Conservation (phyloP, 2,329 filamentous ascomycete genomes). For the Rhexocercosporidium sp. region DNA sequence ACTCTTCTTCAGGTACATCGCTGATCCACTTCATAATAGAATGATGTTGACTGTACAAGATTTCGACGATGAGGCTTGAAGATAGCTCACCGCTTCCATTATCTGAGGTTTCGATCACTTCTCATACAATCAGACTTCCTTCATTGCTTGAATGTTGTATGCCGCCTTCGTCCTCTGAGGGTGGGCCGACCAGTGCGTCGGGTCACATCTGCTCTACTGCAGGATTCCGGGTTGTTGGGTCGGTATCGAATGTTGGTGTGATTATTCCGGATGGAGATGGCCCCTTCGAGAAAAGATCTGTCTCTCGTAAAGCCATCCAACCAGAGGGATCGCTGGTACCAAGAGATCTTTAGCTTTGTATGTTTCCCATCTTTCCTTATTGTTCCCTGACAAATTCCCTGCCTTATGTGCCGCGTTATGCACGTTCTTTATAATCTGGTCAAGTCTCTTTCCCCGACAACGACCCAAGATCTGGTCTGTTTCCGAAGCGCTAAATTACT, state of each 20-base stretch:
- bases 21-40: not conserved
- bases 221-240: not conserved
- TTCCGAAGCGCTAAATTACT: not conserved
- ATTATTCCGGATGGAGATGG: not conserved
- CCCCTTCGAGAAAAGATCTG: not conserved
- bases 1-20: not conserved
- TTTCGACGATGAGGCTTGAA: too few relatives aligned
- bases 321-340: not conserved
- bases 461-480: slow-evolving; percentile 2
- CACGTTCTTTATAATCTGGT: slow-evolving; percentile 2
- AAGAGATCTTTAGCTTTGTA: not conserved
- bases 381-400: not conserved
- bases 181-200: not conserved
- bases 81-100: not conserved
- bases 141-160: not conserved
- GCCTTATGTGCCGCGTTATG: slow-evolving; percentile 2
- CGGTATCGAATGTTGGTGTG: not conserved
- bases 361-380: not conserved
- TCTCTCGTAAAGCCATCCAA: slow-evolving; percentile 4
- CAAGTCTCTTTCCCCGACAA: slow-evolving; percentile 7
- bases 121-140: not conserved
- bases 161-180: not conserved
- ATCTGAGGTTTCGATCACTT: not conserved
- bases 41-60: not conserved
- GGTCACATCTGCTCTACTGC: slow-evolving; percentile 1